Percentiles rank a stretch among this genome's conserved stretches.
Evolutionary conservation across 257 asterid species (phyloP).

Genomic region (Solanum etuberosum): DNA sequence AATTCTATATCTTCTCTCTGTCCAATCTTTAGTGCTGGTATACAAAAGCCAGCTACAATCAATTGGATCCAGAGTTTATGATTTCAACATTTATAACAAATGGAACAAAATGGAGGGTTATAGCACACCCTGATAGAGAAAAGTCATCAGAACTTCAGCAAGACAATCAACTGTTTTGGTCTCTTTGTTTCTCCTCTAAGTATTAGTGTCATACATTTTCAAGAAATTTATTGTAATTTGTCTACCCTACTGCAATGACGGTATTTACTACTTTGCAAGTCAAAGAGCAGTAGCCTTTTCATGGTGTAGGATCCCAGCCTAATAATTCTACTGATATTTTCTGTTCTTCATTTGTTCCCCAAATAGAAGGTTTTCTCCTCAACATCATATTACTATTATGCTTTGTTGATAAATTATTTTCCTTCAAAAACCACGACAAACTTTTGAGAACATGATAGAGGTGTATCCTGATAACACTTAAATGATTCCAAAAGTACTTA

Average conservation of each 20-base stretch:
- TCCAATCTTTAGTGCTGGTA: neutral
- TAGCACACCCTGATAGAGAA: neutral
- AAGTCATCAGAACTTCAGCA: neutral
- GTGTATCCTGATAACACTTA: neutral
- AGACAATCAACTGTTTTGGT: neutral
- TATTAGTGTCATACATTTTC: neutral
- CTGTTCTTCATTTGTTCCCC: neutral
- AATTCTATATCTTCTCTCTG: neutral
- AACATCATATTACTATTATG: neutral
- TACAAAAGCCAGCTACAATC: neutral
- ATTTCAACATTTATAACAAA: neutral
- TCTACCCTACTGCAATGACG: neutral
- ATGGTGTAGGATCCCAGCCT: neutral
- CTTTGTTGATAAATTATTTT: neutral
- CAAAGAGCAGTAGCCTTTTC: neutral
- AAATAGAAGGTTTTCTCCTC: neutral
- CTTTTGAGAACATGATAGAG: neutral
- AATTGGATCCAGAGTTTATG: neutral
- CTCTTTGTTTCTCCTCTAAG: neutral
- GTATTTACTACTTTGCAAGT: neutral
- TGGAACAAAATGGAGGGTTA: neutral
- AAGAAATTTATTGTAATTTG: neutral
- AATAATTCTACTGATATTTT: neutral
- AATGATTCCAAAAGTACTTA: neutral
- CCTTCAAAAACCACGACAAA: neutral